phyloP scores from a whole-genome alignment of 345 rosid species.

The Aquilaria sinensis region DNA sequence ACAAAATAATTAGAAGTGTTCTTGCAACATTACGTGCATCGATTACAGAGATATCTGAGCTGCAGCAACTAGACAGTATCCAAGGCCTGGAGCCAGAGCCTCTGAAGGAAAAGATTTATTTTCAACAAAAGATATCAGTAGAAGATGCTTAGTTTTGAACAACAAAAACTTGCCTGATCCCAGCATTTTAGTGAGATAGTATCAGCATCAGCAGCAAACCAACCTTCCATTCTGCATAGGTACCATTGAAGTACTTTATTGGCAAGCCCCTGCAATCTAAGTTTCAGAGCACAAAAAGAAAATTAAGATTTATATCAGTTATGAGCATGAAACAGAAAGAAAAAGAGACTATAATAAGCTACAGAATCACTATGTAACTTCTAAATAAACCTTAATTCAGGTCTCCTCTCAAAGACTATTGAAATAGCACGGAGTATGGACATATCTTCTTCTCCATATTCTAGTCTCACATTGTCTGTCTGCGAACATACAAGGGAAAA shows the following conservation, averaged over 20 bases:
- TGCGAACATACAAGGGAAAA: slow-evolving; percentile 27
- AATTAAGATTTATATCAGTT: background rate
- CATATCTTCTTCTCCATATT: slow-evolving; percentile 67
- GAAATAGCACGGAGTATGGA: slow-evolving; percentile 66
- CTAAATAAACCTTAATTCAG: slow-evolving; percentile 64
- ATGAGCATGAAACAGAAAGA: background rate
- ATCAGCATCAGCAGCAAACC: slow-evolving; percentile 99
- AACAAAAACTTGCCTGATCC: slow-evolving; percentile 57
- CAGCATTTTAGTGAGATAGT: slow-evolving; percentile 81
- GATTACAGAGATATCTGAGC: no score
- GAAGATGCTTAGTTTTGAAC: no score
- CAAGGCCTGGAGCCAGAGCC: no score
- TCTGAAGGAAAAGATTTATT: background rate
- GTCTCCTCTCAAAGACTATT: slow-evolving; percentile 63
- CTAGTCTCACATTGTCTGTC: slow-evolving; percentile 70
- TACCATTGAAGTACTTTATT: slow-evolving; percentile 73
- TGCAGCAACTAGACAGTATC: background rate
- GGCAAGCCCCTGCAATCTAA: slow-evolving; percentile 16
- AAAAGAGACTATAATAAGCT: background rate
- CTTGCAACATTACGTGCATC: no score
- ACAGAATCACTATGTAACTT: background rate
- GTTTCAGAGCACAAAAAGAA: background rate
- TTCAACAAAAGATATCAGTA: background rate
- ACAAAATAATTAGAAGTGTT: no score
- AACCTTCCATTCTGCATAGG: slow-evolving; percentile 98